These are phyloP conservation scores for Ganoderma meredithae DNA, from an alignment of 1,284 basidiomycete species.

Conservation along the genomic window DNA sequence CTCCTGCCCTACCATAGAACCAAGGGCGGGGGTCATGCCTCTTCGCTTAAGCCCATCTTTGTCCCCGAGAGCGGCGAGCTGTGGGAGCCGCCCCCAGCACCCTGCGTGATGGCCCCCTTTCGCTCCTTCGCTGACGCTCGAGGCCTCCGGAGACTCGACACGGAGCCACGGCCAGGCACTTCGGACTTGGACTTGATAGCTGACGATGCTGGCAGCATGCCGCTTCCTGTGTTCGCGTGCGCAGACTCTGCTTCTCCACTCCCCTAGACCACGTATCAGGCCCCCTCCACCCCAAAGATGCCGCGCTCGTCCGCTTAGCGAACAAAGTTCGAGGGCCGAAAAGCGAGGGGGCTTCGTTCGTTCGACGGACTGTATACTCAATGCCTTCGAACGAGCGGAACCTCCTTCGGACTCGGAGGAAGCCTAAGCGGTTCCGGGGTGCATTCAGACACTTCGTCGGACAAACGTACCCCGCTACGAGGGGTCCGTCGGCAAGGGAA, in stretches of 20 bases:
- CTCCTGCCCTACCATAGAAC: neutral
- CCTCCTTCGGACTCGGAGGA: neutral
- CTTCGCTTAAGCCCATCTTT: neutral
- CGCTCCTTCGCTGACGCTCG: neutral
- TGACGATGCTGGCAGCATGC: neutral
- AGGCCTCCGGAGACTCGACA: constrained; percentile 6
- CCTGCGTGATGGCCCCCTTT: constrained; percentile 11
- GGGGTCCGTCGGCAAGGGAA: neutral
- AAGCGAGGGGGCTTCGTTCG: constrained; percentile 7
- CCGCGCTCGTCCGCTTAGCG: constrained; percentile 5
- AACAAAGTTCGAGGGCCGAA: constrained; percentile 7
- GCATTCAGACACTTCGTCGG: neutral
- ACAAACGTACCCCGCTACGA: constrained; percentile 1
- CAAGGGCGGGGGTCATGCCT: constrained; percentile 1
- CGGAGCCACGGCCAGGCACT: neutral
- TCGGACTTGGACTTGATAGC: constrained; percentile 2
- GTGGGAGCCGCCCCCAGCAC: neutral
- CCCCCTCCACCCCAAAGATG: constrained; percentile 15
- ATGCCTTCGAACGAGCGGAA: neutral
- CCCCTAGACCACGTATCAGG: constrained; percentile 10
- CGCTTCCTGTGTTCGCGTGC: neutral
- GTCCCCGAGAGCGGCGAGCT: neutral
- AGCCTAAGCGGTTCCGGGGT: neutral
- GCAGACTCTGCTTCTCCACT: neutral
- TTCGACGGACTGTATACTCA: neutral